Evolutionary conservation across 768 basidiomycete species (phyloP).

Genomic region (Hirschioporus abietinus): DNA sequence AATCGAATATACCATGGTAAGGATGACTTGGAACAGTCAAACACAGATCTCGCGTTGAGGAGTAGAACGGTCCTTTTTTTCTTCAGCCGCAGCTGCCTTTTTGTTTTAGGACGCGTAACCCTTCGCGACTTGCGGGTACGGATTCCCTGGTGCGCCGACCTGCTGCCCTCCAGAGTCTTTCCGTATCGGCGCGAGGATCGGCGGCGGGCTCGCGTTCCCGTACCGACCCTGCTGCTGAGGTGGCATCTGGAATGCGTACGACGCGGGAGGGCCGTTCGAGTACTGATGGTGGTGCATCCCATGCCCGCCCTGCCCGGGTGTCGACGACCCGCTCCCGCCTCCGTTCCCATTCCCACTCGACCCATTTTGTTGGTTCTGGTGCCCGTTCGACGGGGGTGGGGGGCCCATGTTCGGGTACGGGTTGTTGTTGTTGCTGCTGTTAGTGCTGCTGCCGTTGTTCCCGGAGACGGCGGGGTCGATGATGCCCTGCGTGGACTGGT

Average conservation of each 20-base stretch:
- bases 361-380: not conserved
- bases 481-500: constrained; percentile 3
- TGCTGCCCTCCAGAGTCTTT: constrained; percentile 20
- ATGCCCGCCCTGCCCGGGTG: not conserved
- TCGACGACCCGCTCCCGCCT: not conserved
- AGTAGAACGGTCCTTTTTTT: too few relatives aligned
- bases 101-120: not conserved
- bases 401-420: not conserved
- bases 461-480: not conserved
- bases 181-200: constrained; percentile 53
- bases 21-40: too few relatives aligned
- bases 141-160: not conserved
- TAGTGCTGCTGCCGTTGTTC: not conserved
- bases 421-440: constrained; percentile 4
- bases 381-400: not conserved
- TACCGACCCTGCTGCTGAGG: constrained; percentile 18
- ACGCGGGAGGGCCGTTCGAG: constrained; percentile 39
- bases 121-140: not conserved
- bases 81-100: not conserved
- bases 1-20: too few relatives aligned
- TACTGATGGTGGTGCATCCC: constrained; percentile 19
- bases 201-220: constrained; percentile 50
- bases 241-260: constrained; percentile 1
- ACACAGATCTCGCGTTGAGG: too few relatives aligned
- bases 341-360: constrained; percentile 5